Evolutionary conservation across 768 basidiomycete species (phyloP).

Genomic region (Serendipita vermifera): DNA sequence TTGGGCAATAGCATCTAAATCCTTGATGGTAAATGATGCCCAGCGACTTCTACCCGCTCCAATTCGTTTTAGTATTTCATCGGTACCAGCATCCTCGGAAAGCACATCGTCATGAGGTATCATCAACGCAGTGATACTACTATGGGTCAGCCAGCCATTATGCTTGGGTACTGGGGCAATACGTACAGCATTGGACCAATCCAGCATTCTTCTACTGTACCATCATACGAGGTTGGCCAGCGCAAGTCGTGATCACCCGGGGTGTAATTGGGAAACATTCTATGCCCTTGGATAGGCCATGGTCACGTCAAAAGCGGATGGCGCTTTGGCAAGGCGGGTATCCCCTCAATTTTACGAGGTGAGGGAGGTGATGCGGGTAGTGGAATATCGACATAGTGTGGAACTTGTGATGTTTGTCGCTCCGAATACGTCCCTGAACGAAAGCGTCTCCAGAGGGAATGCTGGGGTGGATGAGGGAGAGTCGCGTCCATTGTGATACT

Average conservation of each 20-base stretch:
- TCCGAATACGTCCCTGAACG: slow-evolving; percentile 2
- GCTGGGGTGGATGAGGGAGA: background rate
- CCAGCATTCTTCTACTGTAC: slow-evolving; percentile 53
- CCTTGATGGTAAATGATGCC: slow-evolving; percentile 55
- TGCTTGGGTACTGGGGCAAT: slow-evolving; percentile 10
- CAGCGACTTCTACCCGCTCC: slow-evolving; percentile 44
- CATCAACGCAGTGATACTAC: slow-evolving; percentile 14
- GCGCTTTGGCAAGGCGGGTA: background rate
- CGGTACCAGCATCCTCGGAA: slow-evolving; percentile 28
- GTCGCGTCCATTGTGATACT: background rate
- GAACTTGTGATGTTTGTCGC: no score
- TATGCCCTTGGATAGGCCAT: slow-evolving; percentile 39
- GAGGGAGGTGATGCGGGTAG: no score
- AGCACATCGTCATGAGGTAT: slow-evolving; percentile 24
- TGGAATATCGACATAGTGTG: no score
- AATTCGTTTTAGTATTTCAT: slow-evolving; percentile 37
- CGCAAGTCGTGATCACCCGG: slow-evolving; percentile 54
- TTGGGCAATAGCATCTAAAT: slow-evolving; percentile 59
- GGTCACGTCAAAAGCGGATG: slow-evolving; percentile 42
- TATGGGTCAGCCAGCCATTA: background rate
- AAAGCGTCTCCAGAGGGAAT: background rate
- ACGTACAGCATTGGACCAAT: slow-evolving; percentile 57
- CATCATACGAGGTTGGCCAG: slow-evolving; percentile 39
- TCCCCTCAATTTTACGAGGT: no score
- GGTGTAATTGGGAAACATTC: slow-evolving; percentile 64